A percentile compares a stretch with the other conserved stretches of the same genome.
phyloP scores from a whole-genome alignment of 164 flowering plant species.

The Berberis vulgaris region DNA sequence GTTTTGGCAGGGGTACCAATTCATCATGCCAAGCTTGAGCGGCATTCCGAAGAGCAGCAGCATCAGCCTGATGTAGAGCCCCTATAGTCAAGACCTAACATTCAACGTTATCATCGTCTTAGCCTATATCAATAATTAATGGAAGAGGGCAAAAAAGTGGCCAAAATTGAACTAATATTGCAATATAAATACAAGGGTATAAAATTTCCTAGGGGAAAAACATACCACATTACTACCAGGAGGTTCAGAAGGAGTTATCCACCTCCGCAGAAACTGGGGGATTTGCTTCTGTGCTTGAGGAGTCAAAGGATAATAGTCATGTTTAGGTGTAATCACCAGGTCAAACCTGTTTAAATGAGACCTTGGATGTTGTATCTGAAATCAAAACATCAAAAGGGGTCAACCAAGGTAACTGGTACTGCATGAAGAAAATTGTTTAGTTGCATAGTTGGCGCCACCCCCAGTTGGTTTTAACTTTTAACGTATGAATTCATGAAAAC shows the following conservation, averaged over 20 bases:
- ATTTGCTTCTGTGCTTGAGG: conserved; percentile 71
- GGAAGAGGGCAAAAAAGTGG: background rate
- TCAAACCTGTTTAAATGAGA: conserved; percentile 73
- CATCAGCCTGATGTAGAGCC: conserved; percentile 86
- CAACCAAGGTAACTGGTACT: background rate
- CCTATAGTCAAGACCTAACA: conserved; percentile 77
- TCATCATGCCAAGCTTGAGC: conserved; percentile 90
- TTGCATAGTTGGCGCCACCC: too few species aligned
- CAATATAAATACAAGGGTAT: background rate
- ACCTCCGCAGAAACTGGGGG: conserved; percentile 62
- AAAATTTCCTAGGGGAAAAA: conserved; percentile 1
- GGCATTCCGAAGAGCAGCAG: conserved; percentile 64
- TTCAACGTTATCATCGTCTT: conserved; percentile 3
- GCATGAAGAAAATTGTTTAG: background rate
- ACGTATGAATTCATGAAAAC: too few species aligned
- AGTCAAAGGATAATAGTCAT: conserved; percentile 90
- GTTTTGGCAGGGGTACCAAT: conserved; percentile 82
- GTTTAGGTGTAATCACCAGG: conserved; percentile 82
- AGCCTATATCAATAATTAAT: background rate
- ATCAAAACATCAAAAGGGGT: background rate
- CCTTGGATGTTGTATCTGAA: conserved; percentile 95
- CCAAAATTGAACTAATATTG: background rate
- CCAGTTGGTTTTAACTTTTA: too few species aligned
- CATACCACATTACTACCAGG: conserved; percentile 78
- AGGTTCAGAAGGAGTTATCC: conserved; percentile 90